phyloP scores from a whole-genome alignment of 2,329 filamentous ascomycete species.

The Exophiala viscosa region DNA sequence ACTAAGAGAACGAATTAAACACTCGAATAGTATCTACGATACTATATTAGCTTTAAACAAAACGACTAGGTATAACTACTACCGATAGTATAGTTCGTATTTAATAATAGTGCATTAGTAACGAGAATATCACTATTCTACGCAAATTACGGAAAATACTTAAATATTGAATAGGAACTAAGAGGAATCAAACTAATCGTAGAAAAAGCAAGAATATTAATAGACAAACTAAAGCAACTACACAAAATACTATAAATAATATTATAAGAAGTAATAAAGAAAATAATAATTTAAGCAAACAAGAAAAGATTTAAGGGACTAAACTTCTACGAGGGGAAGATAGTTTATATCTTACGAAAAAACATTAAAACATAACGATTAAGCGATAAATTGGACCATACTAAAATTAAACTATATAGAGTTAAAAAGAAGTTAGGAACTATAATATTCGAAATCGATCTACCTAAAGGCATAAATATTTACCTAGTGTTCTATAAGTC shows the following conservation, averaged over 20 bases:
- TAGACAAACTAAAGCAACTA: no score
- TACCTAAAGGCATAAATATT: conserved; percentile 14
- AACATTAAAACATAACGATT: no score
- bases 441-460: conserved; percentile 9
- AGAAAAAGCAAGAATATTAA: conserved; percentile 6
- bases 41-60: no score
- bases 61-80: no score
- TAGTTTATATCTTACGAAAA: no score
- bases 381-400: conserved; percentile 16
- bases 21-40: conserved; percentile 20
- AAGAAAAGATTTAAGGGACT: no score
- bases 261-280: no score
- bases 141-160: conserved; percentile 11
- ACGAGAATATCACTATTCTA: conserved; percentile 11
- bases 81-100: no score
- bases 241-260: no score
- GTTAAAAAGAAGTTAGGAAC: conserved; percentile 11
- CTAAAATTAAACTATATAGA: conserved; percentile 10
- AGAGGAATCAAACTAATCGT: conserved; percentile 1
- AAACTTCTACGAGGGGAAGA: no score
- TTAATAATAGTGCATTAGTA: background rate
- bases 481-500: no score
- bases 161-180: conserved; percentile 3
- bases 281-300: no score
- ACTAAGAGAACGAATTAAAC: conserved; percentile 22